These are phyloP conservation scores for Gomphus bonarii DNA, from an alignment of 1,284 basidiomycete species.

Conservation along the genomic window DNA sequence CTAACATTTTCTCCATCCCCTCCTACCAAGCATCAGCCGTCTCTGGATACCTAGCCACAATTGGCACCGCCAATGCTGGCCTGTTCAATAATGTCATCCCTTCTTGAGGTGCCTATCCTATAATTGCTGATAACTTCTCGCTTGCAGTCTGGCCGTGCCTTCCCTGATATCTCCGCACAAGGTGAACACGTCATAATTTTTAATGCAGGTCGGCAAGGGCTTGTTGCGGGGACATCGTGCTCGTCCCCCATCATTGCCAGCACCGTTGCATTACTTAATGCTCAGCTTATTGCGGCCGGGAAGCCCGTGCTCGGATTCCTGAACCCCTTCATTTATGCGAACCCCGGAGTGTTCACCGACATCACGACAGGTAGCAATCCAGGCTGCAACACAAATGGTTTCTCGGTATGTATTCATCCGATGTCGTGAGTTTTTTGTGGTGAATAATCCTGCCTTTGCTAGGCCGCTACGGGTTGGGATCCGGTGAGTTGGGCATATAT, in stretches of 20 bases:
- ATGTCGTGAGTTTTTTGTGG: neutral
- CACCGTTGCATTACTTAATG: slow-evolving; percentile 33
- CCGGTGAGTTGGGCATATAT: neutral
- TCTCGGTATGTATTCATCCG: slow-evolving; percentile 1
- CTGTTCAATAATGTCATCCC: slow-evolving; percentile 17
- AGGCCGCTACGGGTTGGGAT: neutral
- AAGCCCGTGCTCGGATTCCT: slow-evolving; percentile 31
- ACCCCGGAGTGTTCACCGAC: slow-evolving; percentile 17
- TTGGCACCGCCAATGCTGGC: slow-evolving; percentile 24
- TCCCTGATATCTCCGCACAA: slow-evolving; percentile 30
- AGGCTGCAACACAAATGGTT: slow-evolving; percentile 12
- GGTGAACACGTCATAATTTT: slow-evolving; percentile 23
- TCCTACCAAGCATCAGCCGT: slow-evolving; percentile 32
- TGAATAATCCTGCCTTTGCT: neutral
- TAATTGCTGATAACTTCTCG: slow-evolving; percentile 6
- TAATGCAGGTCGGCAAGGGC: slow-evolving; percentile 16
- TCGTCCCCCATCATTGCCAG: slow-evolving; percentile 29
- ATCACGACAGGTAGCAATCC: slow-evolving; percentile 11
- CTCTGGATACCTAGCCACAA: slow-evolving; percentile 22
- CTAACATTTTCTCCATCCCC: slow-evolving; percentile 32
- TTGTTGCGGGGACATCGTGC: slow-evolving; percentile 29
- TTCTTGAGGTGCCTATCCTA: slow-evolving; percentile 1
- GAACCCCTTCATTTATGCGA: slow-evolving; percentile 30
- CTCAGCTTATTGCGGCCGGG: slow-evolving; percentile 24
- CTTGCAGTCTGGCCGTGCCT: slow-evolving; percentile 24